phyloP scores from a whole-genome alignment of 192 early-diverging fungal genomes.

The Chytriomyces hyalinus region DNA sequence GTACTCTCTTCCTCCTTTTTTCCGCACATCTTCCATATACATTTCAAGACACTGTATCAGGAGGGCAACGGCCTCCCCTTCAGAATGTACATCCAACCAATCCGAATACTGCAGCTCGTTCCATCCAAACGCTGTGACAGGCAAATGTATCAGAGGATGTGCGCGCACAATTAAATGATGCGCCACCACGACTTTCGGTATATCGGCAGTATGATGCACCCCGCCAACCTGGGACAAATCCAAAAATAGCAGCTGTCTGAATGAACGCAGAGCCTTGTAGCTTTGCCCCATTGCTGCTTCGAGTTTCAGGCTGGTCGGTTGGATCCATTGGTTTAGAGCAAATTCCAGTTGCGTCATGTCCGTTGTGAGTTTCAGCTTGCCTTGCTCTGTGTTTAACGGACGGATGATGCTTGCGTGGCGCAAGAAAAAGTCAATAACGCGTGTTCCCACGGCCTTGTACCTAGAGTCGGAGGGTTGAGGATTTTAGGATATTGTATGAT shows the following conservation, averaged over 20 bases:
- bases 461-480: conserved; percentile 19
- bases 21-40: conserved; percentile 49
- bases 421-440: conserved; percentile 65
- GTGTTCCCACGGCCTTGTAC: conserved; percentile 48
- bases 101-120: conserved; percentile 67
- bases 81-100: conserved; percentile 68
- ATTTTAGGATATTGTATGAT: conserved; percentile 7
- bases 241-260: conserved; percentile 70
- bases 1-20: conserved; percentile 40
- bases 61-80: conserved; percentile 53
- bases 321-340: conserved; percentile 65
- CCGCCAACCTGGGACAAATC: conserved; percentile 59
- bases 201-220: conserved; percentile 54
- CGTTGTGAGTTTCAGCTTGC: conserved; percentile 68
- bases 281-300: conserved; percentile 61
- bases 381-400: conserved; percentile 60
- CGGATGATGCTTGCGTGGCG: conserved; percentile 69
- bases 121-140: conserved; percentile 62
- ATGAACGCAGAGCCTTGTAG: conserved; percentile 64
- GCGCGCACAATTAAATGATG: conserved; percentile 71
- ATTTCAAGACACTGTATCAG: conserved; percentile 48
- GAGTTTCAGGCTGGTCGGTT: conserved; percentile 60
- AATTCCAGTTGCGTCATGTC: conserved; percentile 81
- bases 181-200: conserved; percentile 57
- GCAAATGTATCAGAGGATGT: conserved; percentile 58